Base-by-base conservation (phyloP, 129 eudicot genomes). In the Apium graveolens region DNA sequence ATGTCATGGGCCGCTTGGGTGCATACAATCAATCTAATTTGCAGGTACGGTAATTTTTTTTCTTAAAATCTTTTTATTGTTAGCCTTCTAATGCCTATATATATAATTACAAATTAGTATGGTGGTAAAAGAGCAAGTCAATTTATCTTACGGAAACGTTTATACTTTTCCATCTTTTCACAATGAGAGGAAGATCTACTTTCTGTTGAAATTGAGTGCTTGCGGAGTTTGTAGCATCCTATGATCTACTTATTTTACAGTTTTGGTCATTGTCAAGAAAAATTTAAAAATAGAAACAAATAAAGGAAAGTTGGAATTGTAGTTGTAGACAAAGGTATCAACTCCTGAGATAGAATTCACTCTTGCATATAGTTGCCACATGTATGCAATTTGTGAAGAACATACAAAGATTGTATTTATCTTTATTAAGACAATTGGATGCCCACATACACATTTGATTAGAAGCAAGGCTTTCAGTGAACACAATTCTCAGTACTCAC, bases 1-100 rank as follows among this genome's bases (percentile, higher is more conserved):
- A 94, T 76, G 96, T 94, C 63, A 88, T 94, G 97, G 98, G 98
- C 41, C 93, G 98, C 38, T 83, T 91, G 78, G 98, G 98, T 71
- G 93, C 96, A 70, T 94, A 57, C 78, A 94, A 94, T 82, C 88
- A 97, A 70, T 83, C 92, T 73, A 91, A 94, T 84, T 83, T 91
- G 78, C 98, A 94, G 98, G 98, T 94, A 79, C 46, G 4, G 79
- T 80, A 45, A 76, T 27, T 20, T 27, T 32, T 71, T 44, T 43
- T 7, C 34, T 5, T 14, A 1, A 13, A 44, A 11, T 27, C 31
- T 5, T 73, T n/a, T 27, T 27, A 11, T 37, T 45, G 11, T 27
- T 12, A 13, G 5, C 42, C 27, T 41, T 72, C 29, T 21, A 35
- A 32, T 69, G 42, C n/a, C 51, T 11, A 21, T 72, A 8, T 72